phyloP scores from a whole-genome alignment of 768 basidiomycete genomes.

The Suillus lakei region DNA sequence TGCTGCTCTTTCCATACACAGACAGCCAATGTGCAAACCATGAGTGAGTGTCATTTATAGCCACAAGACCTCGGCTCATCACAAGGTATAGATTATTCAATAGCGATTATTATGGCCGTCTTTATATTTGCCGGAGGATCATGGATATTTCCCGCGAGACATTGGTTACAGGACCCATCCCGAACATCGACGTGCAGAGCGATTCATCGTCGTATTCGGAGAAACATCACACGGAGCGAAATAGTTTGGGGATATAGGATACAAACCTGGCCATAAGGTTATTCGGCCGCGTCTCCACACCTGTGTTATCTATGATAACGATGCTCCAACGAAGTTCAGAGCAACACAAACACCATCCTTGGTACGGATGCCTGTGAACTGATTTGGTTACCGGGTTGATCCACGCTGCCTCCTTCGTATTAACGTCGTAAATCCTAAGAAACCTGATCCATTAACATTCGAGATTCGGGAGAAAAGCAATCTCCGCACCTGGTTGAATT shows the following conservation, averaged over 20 bases:
- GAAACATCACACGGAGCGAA: slow-evolving; percentile 8
- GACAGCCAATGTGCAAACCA: slow-evolving; percentile 25
- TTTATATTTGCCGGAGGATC: slow-evolving; percentile 33
- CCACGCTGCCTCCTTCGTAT: slow-evolving; percentile 91
- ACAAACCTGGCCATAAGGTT: background rate
- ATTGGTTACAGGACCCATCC: slow-evolving; percentile 41
- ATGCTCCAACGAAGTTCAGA: slow-evolving; percentile 86
- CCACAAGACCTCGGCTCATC: background rate
- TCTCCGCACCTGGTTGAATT: slow-evolving; percentile 77
- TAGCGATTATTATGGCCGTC: slow-evolving; percentile 35
- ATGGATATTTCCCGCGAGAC: slow-evolving; percentile 38
- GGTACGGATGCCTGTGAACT: slow-evolving; percentile 85
- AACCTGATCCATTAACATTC: slow-evolving; percentile 6
- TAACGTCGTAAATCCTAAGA: slow-evolving; percentile 83
- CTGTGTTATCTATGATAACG: slow-evolving; percentile 69
- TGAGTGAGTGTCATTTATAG: slow-evolving; percentile 33
- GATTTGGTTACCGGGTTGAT: slow-evolving; percentile 79
- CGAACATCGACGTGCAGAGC: slow-evolving; percentile 28
- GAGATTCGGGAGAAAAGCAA: slow-evolving; percentile 6
- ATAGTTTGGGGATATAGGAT: background rate
- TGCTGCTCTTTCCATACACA: slow-evolving; percentile 39
- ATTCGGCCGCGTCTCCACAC: background rate
- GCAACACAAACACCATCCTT: slow-evolving; percentile 82
- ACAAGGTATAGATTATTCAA: slow-evolving; percentile 18
- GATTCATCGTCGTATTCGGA: slow-evolving; percentile 9